These are phyloP conservation scores for Curvularia sp. DNA, from an alignment of 2,329 filamentous ascomycete species.

Conservation along the genomic window DNA sequence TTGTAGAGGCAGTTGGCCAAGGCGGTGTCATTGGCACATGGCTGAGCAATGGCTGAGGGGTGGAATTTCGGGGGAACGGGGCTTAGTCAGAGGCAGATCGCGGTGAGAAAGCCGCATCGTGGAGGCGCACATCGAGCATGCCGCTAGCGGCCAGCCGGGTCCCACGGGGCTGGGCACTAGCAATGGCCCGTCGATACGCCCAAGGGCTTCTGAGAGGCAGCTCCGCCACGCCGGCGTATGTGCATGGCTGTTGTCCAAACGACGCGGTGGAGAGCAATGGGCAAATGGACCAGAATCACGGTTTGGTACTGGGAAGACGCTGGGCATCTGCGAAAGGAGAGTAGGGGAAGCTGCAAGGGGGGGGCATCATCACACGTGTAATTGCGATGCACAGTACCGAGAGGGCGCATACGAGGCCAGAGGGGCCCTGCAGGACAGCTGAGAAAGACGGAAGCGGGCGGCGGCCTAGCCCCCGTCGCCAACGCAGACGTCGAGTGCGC, in stretches of 20 bases:
- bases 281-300: not conserved
- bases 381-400: not conserved
- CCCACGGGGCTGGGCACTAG: not conserved
- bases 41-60: not conserved
- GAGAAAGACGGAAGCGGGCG: not conserved
- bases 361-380: not conserved
- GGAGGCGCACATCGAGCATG: not conserved
- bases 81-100: not conserved
- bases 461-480: not conserved
- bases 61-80: not conserved
- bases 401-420: too few relatives aligned
- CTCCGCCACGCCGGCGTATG: not conserved
- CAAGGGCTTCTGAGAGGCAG: not conserved
- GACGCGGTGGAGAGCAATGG: not conserved
- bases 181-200: not conserved
- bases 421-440: not conserved
- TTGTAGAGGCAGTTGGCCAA: too few relatives aligned
- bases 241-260: not conserved
- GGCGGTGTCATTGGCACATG: not conserved
- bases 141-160: not conserved
- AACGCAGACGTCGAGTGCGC: not conserved
- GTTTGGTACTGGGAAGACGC: too few relatives aligned
- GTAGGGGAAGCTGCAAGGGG: not conserved
- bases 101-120: not conserved
- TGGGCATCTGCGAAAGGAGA: not conserved